phyloP scores from a whole-genome alignment of 257 asterid genomes.

The Petunia axillaris region DNA sequence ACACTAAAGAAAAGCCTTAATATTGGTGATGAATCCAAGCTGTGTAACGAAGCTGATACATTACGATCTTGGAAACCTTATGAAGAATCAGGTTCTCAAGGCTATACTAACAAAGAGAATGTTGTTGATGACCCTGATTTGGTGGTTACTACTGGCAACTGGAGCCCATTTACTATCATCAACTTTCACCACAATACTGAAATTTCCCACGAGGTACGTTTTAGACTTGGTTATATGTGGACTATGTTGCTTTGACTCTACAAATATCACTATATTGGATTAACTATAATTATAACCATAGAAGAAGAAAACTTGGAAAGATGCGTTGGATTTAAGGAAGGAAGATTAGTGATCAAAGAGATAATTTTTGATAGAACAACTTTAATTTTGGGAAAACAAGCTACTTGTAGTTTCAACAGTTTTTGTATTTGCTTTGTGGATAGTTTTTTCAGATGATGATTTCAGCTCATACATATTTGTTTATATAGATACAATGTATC shows the following conservation, averaged over 20 bases:
- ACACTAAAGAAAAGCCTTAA: conserved; percentile 52
- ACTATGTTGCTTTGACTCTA: neutral
- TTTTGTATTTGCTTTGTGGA: too few relatives aligned
- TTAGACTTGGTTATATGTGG: neutral
- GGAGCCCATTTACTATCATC: conserved; percentile 35
- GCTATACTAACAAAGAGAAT: conserved; percentile 2
- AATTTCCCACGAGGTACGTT: conserved; percentile 32
- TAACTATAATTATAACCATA: too few relatives aligned
- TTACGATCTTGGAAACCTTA: conserved; percentile 16
- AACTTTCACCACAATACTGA: conserved; percentile 32
- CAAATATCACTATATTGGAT: too few relatives aligned
- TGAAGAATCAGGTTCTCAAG: conserved; percentile 29
- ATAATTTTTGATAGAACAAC: too few relatives aligned
- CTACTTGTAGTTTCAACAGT: too few relatives aligned
- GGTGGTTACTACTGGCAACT: conserved; percentile 33
- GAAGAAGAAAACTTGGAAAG: too few relatives aligned
- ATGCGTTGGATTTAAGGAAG: too few relatives aligned
- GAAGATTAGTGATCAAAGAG: too few relatives aligned
- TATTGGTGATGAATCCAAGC: conserved; percentile 7
- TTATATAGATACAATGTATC: too few relatives aligned
- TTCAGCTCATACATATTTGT: too few relatives aligned
- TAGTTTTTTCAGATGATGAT: too few relatives aligned
- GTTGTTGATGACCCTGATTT: conserved; percentile 21
- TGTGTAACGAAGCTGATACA: neutral
- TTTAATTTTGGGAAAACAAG: too few relatives aligned